Evolutionary conservation across 2,329 filamentous ascomycete species (phyloP).

Genomic region (Atkinsonella texensis): DNA sequence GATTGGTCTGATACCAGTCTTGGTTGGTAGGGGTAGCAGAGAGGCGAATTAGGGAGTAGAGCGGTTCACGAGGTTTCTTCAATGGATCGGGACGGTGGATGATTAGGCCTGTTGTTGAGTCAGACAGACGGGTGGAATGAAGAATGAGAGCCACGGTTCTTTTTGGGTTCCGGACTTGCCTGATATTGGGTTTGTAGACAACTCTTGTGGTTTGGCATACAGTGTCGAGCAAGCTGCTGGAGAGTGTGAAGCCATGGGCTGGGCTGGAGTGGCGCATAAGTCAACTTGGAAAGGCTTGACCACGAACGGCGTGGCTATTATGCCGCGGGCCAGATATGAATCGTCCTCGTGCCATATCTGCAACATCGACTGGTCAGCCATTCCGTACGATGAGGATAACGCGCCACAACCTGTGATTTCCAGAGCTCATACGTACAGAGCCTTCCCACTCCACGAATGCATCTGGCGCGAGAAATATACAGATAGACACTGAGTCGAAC

Average conservation of each 20-base stretch:
- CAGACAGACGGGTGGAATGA: neutral
- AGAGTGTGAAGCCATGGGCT: slow-evolving; percentile 22
- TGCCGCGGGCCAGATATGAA: slow-evolving; percentile 34
- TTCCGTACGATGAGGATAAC: neutral
- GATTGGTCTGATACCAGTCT: slow-evolving; percentile 43
- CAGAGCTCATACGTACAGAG: slow-evolving; percentile 21
- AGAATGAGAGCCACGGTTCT: neutral
- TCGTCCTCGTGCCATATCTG: slow-evolving; percentile 31
- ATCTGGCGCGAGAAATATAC: slow-evolving; percentile 37
- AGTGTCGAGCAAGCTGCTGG: slow-evolving; percentile 33
- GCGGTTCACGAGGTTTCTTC: slow-evolving; percentile 21
- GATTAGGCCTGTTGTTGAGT: slow-evolving; percentile 29
- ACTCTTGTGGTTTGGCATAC: slow-evolving; percentile 24
- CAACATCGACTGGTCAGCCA: neutral
- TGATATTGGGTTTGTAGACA: slow-evolving; percentile 21
- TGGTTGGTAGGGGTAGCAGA: slow-evolving; percentile 38
- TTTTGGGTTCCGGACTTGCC: slow-evolving; percentile 5
- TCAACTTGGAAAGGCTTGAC: slow-evolving; percentile 39
- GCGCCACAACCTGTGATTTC: neutral
- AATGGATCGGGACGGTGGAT: slow-evolving; percentile 23
- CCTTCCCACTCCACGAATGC: slow-evolving; percentile 46
- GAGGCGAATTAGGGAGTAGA: slow-evolving; percentile 40
- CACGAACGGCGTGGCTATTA: slow-evolving; percentile 40
- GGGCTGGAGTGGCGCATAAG: slow-evolving; percentile 18
- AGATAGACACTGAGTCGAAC: slow-evolving; percentile 34